phyloP scores from a whole-genome alignment of 116 monocot genomes.

The Papilionanthe hybrid region DNA sequence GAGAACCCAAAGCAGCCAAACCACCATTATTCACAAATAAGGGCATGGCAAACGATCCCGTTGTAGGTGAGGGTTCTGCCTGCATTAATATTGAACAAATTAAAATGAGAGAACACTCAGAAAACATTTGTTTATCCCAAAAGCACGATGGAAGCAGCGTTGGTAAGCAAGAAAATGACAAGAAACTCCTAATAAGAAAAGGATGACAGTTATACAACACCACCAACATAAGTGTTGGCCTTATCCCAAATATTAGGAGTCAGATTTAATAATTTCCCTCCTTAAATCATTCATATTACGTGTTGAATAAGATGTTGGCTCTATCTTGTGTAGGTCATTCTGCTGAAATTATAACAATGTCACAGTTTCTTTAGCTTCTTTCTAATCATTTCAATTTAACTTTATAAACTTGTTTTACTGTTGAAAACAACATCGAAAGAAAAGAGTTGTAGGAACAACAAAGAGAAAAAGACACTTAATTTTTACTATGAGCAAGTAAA shows the following conservation, averaged over 20 bases:
- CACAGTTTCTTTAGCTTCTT: background rate
- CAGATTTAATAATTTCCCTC: background rate
- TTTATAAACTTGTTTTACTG: background rate
- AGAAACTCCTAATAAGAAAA: background rate
- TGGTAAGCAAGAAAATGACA: background rate
- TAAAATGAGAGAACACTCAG: background rate
- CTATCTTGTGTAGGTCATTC: background rate
- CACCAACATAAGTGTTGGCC: background rate
- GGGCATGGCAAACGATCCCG: constrained; percentile 65
- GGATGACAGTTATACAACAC: background rate
- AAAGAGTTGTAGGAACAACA: too few species aligned
- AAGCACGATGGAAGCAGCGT: background rate
- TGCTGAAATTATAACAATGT: background rate
- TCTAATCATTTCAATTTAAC: background rate
- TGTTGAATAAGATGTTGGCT: background rate
- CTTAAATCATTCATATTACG: background rate
- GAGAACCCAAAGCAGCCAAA: constrained; percentile 38
- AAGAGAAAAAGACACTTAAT: too few species aligned
- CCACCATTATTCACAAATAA: constrained; percentile 25
- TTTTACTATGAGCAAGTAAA: too few species aligned
- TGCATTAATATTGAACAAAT: constrained; percentile 21
- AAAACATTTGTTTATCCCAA: background rate
- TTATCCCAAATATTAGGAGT: background rate
- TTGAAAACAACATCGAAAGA: background rate
- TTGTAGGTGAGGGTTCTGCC: constrained; percentile 96